Percentiles rank a stretch among this genome's conserved stretches.
These are phyloP conservation scores for Heterobasidion occidentale DNA, from an alignment of 1,284 basidiomycete genomes.

Conservation along the genomic window DNA sequence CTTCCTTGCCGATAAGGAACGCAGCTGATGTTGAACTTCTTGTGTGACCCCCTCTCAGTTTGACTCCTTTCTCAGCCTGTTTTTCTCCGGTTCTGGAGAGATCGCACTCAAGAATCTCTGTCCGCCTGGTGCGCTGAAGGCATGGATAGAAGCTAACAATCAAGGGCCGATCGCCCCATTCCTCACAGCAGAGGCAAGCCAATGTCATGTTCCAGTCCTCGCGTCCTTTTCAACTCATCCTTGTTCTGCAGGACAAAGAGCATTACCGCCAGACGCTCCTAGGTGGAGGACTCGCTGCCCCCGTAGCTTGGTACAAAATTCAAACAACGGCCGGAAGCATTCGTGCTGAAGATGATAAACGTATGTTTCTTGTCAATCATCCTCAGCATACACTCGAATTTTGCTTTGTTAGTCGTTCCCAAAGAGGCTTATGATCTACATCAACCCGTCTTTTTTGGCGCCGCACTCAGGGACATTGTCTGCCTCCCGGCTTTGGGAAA, in stretches of 20 bases:
- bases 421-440: conserved; percentile 9
- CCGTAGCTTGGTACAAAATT: too few species aligned
- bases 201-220: too few species aligned
- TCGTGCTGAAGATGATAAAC: too few species aligned
- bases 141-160: conserved; percentile 21
- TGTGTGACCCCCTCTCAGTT: conserved; percentile 5
- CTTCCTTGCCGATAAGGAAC: too few species aligned
- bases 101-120: conserved; percentile 24
- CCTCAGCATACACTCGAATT: neutral
- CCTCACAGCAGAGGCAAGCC: conserved; percentile 19
- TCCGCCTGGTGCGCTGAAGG: conserved; percentile 22
- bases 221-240: neutral
- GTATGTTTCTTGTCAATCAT: neutral
- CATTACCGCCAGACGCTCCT: too few species aligned
- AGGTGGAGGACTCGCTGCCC: too few species aligned
- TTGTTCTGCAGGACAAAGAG: too few species aligned
- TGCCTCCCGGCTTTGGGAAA: conserved; percentile 12
- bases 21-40: too few species aligned
- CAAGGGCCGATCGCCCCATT: conserved; percentile 18
- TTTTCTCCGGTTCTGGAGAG: conserved; percentile 20
- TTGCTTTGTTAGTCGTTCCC: conserved; percentile 8
- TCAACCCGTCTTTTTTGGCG: conserved; percentile 17
- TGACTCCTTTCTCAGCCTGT: conserved; percentile 21
- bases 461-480: conserved; percentile 15
- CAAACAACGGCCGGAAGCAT: too few species aligned